A percentile compares a stretch with the other conserved stretches of the same genome.
These are phyloP conservation scores for Trametes versicolor DNA, from an alignment of 1,284 basidiomycete species.

Conservation along the genomic window DNA sequence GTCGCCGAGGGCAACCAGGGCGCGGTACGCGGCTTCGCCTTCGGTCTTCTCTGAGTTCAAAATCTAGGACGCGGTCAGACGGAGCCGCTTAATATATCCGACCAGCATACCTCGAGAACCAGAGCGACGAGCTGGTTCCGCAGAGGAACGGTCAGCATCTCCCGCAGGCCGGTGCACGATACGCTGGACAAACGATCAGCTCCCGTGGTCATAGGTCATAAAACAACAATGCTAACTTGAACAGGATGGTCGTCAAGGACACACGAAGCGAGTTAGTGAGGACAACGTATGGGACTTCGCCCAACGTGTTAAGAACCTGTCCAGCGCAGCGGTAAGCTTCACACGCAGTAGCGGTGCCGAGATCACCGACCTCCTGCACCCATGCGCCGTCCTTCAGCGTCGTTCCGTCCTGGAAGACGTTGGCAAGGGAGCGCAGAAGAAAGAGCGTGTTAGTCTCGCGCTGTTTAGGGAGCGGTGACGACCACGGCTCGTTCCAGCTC, in stretches of 20 bases:
- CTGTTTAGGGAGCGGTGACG: constrained; percentile 66
- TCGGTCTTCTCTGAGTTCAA: constrained; percentile 77
- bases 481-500: constrained; percentile 70
- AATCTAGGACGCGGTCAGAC: constrained; percentile 52
- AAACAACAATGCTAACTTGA: constrained; percentile 70
- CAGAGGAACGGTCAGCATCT: constrained; percentile 48
- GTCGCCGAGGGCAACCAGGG: constrained; percentile 90
- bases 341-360: not conserved
- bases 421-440: constrained; percentile 85
- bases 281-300: constrained; percentile 57
- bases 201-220: constrained; percentile 5
- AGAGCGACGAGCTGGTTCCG: constrained; percentile 54
- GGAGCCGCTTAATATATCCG: constrained; percentile 21
- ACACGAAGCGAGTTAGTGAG: constrained; percentile 79
- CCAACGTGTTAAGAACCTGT: constrained; percentile 66
- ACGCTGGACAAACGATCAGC: constrained; percentile 52
- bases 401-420: constrained; percentile 73
- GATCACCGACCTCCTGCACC: constrained; percentile 57
- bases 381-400: constrained; percentile 56
- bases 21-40: constrained; percentile 86
- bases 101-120: constrained; percentile 55
- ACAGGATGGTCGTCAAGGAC: constrained; percentile 78
- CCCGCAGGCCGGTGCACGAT: constrained; percentile 64
- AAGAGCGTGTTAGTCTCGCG: constrained; percentile 90
- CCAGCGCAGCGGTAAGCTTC: constrained; percentile 12